Evolutionary conservation across 2,329 filamentous ascomycete genomes (phyloP).

Genomic region (Ophiocordyceps camponoti-floridani): DNA sequence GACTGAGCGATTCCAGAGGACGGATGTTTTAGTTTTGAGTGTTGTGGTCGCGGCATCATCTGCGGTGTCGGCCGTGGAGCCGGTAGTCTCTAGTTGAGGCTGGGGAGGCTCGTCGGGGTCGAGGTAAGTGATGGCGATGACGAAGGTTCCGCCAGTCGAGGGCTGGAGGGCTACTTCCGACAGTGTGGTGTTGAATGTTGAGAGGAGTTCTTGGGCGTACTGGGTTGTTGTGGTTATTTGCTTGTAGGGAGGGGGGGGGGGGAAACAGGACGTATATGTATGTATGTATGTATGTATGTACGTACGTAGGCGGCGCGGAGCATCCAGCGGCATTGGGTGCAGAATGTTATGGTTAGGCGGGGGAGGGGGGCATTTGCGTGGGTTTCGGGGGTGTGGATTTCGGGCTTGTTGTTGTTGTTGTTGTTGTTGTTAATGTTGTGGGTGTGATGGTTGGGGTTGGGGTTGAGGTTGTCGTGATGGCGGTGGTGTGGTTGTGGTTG

Average conservation of each 20-base stretch:
- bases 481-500: too few relatives aligned
- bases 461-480: too few relatives aligned
- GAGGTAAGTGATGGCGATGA: conserved; percentile 42
- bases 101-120: too few relatives aligned
- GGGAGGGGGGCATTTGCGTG: conserved; percentile 22
- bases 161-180: conserved; percentile 83
- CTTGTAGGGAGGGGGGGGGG: conserved; percentile 42
- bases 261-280: conserved; percentile 68
- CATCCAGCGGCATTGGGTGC: conserved; percentile 91
- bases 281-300: conserved; percentile 63
- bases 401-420: too few relatives aligned
- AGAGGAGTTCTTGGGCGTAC: conserved; percentile 90
- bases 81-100: neutral
- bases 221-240: neutral
- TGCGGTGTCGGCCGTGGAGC: too few relatives aligned
- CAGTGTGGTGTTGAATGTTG: conserved; percentile 69
- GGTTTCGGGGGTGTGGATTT: too few relatives aligned
- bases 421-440: too few relatives aligned
- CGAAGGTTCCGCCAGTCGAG: conserved; percentile 67
- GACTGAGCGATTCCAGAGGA: conserved; percentile 70
- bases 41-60: neutral
- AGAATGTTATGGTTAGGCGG: conserved; percentile 75
- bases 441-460: too few relatives aligned
- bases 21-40: neutral
- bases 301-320: conserved; percentile 66